A percentile compares a stretch with the other conserved stretches of the same genome.
Evolutionary conservation across 139 green algal genomes (phyloP).

Genomic region (Chlorella vulgaris): DNA sequence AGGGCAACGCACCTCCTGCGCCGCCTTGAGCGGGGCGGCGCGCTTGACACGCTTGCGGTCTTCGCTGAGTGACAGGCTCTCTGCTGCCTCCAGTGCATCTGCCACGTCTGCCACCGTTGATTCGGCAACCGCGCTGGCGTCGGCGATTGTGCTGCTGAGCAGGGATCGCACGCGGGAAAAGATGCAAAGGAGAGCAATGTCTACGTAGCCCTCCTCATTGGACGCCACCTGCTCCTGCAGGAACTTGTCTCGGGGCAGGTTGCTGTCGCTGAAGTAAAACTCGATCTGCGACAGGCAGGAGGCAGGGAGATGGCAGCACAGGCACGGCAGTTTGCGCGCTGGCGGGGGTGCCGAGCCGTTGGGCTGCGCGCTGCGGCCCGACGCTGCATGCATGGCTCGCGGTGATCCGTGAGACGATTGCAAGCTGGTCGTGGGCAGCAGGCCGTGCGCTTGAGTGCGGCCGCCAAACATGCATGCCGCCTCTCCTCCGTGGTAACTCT

Average conservation of each 20-base stretch:
- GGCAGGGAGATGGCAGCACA: not conserved
- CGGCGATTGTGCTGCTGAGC: slow-evolving; percentile 49
- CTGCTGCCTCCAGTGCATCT: slow-evolving; percentile 33
- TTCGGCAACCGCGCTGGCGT: slow-evolving; percentile 9
- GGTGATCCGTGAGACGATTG: no score
- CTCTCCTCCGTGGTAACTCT: not conserved
- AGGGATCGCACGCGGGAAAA: slow-evolving; percentile 82
- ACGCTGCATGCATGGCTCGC: no score
- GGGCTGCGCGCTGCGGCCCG: no score
- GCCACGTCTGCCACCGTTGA: slow-evolving; percentile 32
- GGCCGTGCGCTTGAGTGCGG: not conserved
- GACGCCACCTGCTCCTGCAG: slow-evolving; percentile 67
- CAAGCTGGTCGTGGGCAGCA: no score
- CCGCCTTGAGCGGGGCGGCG: slow-evolving; percentile 6
- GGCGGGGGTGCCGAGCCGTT: no score
- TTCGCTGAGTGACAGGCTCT: slow-evolving; percentile 44
- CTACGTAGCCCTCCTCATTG: slow-evolving; percentile 72
- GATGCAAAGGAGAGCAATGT: slow-evolving; percentile 72
- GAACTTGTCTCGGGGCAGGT: slow-evolving; percentile 88
- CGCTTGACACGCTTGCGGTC: slow-evolving; percentile 55
- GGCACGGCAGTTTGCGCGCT: not conserved
- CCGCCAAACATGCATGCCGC: not conserved
- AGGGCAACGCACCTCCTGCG: not conserved
- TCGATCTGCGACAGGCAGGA: slow-evolving; percentile 74
- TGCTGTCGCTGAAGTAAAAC: slow-evolving; percentile 94